Evolutionary conservation across 176 grass and related monocot species (phyloP).

Genomic region (Rhynchospora pubera): DNA sequence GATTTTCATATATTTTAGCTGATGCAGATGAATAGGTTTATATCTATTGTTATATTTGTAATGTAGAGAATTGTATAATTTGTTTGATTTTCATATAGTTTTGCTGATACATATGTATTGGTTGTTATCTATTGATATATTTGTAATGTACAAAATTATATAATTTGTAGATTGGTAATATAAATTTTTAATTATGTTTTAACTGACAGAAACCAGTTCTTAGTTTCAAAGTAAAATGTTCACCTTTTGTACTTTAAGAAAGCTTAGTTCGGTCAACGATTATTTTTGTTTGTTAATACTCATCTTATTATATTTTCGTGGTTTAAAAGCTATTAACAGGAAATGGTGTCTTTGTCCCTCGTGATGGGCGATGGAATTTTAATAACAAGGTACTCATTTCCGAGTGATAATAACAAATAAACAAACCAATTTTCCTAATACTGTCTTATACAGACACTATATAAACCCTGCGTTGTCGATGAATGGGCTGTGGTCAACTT

Average conservation of each 20-base stretch:
- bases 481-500: constrained; percentile 88
- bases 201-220: no score
- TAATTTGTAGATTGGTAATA: no score
- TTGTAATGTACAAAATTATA: no score
- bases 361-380: constrained; percentile 87
- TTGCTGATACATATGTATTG: no score
- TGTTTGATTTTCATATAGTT: no score
- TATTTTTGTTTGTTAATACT: not conserved
- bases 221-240: no score
- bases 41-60: not conserved
- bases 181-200: no score
- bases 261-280: no score
- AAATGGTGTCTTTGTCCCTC: constrained; percentile 57
- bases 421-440: not conserved
- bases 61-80: not conserved
- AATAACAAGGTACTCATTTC: constrained; percentile 58
- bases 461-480: constrained; percentile 25
- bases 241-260: no score
- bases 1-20: not conserved
- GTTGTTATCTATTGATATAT: no score
- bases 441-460: constrained; percentile 45
- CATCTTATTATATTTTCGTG: not conserved
- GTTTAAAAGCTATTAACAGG: constrained; percentile 53
- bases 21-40: no score
- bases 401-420: not conserved